Base-by-base conservation (phyloP, 2,329 filamentous ascomycete species). In the Myriosclerotinia curreyana region DNA sequence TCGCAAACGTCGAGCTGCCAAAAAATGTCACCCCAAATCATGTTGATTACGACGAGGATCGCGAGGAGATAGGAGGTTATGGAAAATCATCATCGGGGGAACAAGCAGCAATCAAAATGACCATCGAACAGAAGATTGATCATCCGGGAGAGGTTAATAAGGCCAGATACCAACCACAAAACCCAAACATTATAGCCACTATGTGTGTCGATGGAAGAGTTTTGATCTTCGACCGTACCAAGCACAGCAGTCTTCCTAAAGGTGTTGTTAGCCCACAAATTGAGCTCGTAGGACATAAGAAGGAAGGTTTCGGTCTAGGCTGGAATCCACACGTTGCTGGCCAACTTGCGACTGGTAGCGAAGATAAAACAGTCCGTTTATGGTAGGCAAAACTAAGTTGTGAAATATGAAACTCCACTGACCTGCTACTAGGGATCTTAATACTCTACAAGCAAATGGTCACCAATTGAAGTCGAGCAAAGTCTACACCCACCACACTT, bases 141-240 rank as follows among this genome's bases (percentile, higher is more conserved):
- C 95, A 99, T 75, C 92, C 93, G 20, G 91, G 91, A 68, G 95
- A 99, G 77, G 92, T 99, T 75, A 99, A 99, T 83, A 99, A 98
- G 80, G 96, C 95, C 20, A 88, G 95, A 70, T 98, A 98, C 75
- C 93, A 97, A 77, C 95, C 95, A 15, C 94, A 98, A 76, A 99
- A 99, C 74, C 92, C 94, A 6, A 92, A 99, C 73, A 87, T 99
- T 65, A 96, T 99, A 72, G 95, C 95, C 3, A 97, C 95, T 0
- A 88, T 97, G 78, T 92, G 91, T 69, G 86, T 91, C 9, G 91
- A 97, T 75, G 90, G 91, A 67, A 89, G 87, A 69, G 90, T 97
- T 50, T 86, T 98, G 75, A 87, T 99, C 70, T 99, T 96, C 79
- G 95, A 99, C 79, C 88, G 94, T 69, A 96, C 94, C 61, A 98